A percentile compares a stretch with the other conserved stretches of the same genome.
These are phyloP conservation scores for Talaromyces pinophilus DNA, from an alignment of 2,329 filamentous ascomycete species.

Conservation along the genomic window DNA sequence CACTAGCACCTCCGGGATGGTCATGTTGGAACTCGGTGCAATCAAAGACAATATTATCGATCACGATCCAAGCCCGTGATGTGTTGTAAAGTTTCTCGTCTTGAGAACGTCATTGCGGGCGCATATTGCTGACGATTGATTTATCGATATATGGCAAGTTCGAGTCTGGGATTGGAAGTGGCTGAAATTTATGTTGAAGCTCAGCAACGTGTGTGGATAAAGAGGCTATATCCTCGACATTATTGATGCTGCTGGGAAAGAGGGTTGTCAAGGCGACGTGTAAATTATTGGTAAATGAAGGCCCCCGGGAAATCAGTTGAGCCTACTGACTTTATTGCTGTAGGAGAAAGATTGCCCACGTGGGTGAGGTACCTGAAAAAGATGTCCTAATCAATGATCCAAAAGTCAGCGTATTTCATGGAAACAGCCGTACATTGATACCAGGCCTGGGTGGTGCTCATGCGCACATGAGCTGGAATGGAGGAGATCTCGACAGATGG, in stretches of 20 bases:
- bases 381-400: slow-evolving; percentile 33
- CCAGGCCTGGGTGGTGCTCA: slow-evolving; percentile 54
- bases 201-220: no score
- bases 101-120: no score
- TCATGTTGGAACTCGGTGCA: no score
- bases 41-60: no score
- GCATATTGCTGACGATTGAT: no score
- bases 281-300: slow-evolving; percentile 29
- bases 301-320: neutral
- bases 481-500: slow-evolving; percentile 44
- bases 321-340: neutral
- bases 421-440: slow-evolving; percentile 51
- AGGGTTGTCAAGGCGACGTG: slow-evolving; percentile 44
- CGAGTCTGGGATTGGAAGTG: no score
- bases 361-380: slow-evolving; percentile 38
- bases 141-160: no score
- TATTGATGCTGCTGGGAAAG: slow-evolving; percentile 42
- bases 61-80: no score
- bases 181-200: no score
- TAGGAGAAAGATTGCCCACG: slow-evolving; percentile 30
- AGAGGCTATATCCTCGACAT: neutral
- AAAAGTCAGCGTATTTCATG: slow-evolving; percentile 42
- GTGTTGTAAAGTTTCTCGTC: no score
- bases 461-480: slow-evolving; percentile 54
- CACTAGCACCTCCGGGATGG: neutral